Percentiles rank a stretch among this genome's conserved stretches.
phyloP scores from a whole-genome alignment of 2,329 filamentous ascomycete genomes.

The Neofusicoccum kwambonambiense region DNA sequence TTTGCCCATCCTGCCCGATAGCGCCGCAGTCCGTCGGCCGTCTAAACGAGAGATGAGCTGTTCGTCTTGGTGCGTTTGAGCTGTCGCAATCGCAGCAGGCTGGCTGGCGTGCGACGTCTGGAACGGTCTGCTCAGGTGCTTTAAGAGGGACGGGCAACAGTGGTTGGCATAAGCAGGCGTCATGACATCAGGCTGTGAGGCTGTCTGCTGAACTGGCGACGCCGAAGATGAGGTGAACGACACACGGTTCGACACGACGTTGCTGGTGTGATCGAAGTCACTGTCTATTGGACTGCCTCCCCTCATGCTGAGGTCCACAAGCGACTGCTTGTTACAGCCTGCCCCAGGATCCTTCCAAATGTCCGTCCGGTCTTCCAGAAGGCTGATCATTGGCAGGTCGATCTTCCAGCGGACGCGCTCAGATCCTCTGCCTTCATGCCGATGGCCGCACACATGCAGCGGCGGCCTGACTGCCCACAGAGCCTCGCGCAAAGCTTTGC shows the following conservation, averaged over 20 bases:
- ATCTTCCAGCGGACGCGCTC: constrained; percentile 61
- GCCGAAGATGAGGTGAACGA: neutral
- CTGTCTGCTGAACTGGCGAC: constrained; percentile 7
- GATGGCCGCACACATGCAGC: constrained; percentile 69
- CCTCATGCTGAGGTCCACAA: constrained; percentile 60
- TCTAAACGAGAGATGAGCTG: constrained; percentile 20
- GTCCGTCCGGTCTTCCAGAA: constrained; percentile 46
- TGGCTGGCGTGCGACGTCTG: neutral
- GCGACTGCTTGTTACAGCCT: constrained; percentile 59
- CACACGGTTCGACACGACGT: constrained; percentile 3
- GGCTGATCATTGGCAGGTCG: constrained; percentile 37
- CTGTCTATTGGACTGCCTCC: constrained; percentile 35
- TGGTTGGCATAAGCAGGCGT: neutral
- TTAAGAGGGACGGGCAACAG: neutral
- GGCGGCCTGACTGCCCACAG: constrained; percentile 62
- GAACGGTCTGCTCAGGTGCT: neutral
- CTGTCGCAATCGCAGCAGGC: neutral
- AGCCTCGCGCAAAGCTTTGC: constrained; percentile 56
- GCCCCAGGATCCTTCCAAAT: constrained; percentile 61
- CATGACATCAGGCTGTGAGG: constrained; percentile 14
- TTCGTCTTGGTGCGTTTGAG: neutral
- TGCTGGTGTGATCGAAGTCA: constrained; percentile 15
- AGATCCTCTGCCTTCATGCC: constrained; percentile 66
- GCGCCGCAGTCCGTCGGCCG: constrained; percentile 22
- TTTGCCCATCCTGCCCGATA: constrained; percentile 38